These are phyloP conservation scores for Austroboletus niveus DNA, from an alignment of 1,284 basidiomycete genomes.

Conservation along the genomic window DNA sequence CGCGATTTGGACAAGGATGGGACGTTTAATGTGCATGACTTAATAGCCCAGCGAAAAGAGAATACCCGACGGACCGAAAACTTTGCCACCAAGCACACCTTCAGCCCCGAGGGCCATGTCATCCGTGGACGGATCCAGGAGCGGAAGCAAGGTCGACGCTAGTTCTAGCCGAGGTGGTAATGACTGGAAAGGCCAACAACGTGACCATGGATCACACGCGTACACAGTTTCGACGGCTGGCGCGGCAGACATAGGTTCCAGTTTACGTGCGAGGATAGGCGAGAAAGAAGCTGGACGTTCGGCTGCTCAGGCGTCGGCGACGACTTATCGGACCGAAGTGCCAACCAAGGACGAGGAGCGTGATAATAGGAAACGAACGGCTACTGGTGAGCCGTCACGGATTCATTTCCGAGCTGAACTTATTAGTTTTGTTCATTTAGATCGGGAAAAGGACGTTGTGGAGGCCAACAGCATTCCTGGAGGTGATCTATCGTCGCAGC, in stretches of 20 bases:
- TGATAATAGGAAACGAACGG: slow-evolving; percentile 65
- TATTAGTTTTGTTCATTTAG: slow-evolving; percentile 13
- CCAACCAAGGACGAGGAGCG: slow-evolving; percentile 56
- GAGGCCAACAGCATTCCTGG: slow-evolving; percentile 19
- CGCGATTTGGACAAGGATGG: background rate
- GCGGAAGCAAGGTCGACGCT: slow-evolving; percentile 35
- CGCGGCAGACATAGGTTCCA: slow-evolving; percentile 32
- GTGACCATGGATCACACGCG: slow-evolving; percentile 28
- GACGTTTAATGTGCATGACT: slow-evolving; percentile 4
- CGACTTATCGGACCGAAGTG: slow-evolving; percentile 41
- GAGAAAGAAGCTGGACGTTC: slow-evolving; percentile 51
- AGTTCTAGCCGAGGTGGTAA: slow-evolving; percentile 35
- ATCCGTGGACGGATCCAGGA: slow-evolving; percentile 37
- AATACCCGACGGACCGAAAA: slow-evolving; percentile 54
- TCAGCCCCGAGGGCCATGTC: slow-evolving; percentile 74
- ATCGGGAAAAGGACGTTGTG: slow-evolving; percentile 37
- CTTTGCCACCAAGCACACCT: slow-evolving; percentile 56
- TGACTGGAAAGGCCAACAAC: slow-evolving; percentile 35
- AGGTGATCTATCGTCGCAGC: slow-evolving; percentile 23
- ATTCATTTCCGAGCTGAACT: background rate
- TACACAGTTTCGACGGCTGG: slow-evolving; percentile 23
- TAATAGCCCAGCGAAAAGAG: slow-evolving; percentile 54
- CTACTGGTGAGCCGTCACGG: slow-evolving; percentile 50
- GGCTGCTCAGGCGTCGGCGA: slow-evolving; percentile 39
- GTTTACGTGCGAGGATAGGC: slow-evolving; percentile 64